Evolutionary conservation across 805 yeast genomes (phyloP).

Genomic region (Cyberlindnera americana): DNA sequence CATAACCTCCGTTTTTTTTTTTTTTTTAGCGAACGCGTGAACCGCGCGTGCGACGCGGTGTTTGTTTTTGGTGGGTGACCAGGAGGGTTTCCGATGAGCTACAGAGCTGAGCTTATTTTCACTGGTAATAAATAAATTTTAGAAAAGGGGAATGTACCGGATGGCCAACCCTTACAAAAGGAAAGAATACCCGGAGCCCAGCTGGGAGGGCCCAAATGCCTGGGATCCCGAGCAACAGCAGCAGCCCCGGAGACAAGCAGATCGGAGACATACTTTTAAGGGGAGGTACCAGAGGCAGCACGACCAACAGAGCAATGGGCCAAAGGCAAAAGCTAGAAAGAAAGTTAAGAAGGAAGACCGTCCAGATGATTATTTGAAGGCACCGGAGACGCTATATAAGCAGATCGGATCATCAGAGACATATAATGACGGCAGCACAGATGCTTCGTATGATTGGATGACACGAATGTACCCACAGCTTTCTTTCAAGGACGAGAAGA

Average conservation of each 20-base stretch:
- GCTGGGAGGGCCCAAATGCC: constrained; percentile 9
- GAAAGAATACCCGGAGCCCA: not conserved
- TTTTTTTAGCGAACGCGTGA: not conserved
- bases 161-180: constrained; percentile 7
- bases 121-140: not conserved
- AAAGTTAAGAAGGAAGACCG: constrained; percentile 1
- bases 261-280: too few species aligned
- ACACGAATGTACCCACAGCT: constrained; percentile 10
- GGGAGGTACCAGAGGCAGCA: not conserved
- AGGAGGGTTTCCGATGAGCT: too few species aligned
- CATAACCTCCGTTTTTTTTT: too few species aligned
- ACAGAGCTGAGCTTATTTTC: too few species aligned
- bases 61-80: constrained; percentile 13
- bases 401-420: constrained; percentile 22
- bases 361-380: not conserved
- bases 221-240: constrained; percentile 8
- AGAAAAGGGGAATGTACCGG: constrained; percentile 4
- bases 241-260: not conserved
- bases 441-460: constrained; percentile 21
- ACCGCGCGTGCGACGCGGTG: constrained; percentile 5
- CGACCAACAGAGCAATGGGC: not conserved
- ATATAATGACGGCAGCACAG: constrained; percentile 18
- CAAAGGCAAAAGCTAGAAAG: not conserved
- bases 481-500: constrained; percentile 8
- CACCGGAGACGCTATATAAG: constrained; percentile 11